These are phyloP conservation scores for Neospora caninum DNA, from an alignment of 169 alveolate species.

Conservation along the genomic window DNA sequence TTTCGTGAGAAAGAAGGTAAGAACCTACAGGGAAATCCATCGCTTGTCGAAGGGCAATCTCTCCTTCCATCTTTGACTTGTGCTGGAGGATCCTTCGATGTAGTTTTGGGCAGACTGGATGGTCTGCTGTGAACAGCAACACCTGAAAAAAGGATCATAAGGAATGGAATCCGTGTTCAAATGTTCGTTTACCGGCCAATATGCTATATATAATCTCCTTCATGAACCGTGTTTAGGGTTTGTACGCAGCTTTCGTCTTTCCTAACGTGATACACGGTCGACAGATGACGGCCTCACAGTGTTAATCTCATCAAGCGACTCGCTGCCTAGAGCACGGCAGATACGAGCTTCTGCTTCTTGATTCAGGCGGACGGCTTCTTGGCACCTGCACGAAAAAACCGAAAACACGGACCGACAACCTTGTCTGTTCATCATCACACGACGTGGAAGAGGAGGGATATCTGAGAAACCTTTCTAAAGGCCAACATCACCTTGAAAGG, in stretches of 20 bases:
- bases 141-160: background rate
- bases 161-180: background rate
- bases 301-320: background rate
- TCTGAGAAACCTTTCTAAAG: no score
- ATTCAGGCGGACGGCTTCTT: background rate
- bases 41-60: background rate
- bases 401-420: background rate
- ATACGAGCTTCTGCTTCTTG: constrained; percentile 7
- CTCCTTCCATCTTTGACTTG: constrained; percentile 17
- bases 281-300: background rate
- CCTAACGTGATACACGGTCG: background rate
- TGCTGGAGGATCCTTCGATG: background rate
- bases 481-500: no score
- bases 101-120: constrained; percentile 28
- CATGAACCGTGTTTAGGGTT: background rate
- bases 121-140: background rate
- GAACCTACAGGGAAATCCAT: constrained; percentile 11
- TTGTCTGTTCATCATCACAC: no score
- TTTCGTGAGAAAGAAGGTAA: background rate
- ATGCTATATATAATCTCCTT: background rate
- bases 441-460: no score
- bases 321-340: background rate
- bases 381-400: background rate
- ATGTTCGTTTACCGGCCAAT: background rate
- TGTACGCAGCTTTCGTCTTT: background rate